Evolutionary conservation across 169 alveolate species (phyloP).

Genomic region (Plasmodium cynomolgi): DNA sequence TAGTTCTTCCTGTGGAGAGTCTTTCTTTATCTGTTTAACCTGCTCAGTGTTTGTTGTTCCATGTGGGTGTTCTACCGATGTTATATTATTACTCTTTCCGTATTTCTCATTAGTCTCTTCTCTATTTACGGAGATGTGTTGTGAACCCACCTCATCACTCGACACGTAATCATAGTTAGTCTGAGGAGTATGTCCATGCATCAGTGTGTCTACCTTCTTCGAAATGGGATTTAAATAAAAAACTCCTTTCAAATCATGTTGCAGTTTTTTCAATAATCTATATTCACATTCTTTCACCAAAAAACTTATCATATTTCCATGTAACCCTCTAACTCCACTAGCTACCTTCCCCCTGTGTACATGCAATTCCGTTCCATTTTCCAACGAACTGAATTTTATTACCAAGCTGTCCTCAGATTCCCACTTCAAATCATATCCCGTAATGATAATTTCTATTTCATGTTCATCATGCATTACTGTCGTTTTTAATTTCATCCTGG

Average conservation of each 20-base stretch:
- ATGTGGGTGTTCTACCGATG: neutral
- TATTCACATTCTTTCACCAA: conserved; percentile 80
- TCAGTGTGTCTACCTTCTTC: conserved; percentile 7
- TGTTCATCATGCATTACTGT: conserved; percentile 11
- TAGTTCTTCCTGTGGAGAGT: conserved; percentile 39
- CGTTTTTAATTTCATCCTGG: conserved; percentile 63
- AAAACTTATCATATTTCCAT: conserved; percentile 69
- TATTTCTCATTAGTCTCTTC: neutral
- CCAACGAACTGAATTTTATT: conserved; percentile 18
- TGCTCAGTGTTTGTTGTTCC: neutral
- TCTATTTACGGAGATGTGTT: conserved; percentile 25
- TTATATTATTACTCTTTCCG: neutral
- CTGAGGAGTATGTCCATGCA: conserved; percentile 58
- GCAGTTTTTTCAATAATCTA: conserved; percentile 75
- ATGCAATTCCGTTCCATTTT: conserved; percentile 13
- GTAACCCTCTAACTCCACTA: conserved; percentile 71
- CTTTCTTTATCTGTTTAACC: conserved; percentile 14
- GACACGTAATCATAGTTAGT: conserved; percentile 7
- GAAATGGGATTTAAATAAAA: conserved; percentile 60
- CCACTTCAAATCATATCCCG: conserved; percentile 62
- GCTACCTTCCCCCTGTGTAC: conserved; percentile 77
- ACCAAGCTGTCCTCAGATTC: conserved; percentile 71
- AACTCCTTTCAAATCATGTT: conserved; percentile 78
- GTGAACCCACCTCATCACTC: neutral
- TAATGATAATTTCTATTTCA: conserved; percentile 28